Conservation (phyloP, 2,329 filamentous ascomycete genomes). For the Penicillium sp. region DNA sequence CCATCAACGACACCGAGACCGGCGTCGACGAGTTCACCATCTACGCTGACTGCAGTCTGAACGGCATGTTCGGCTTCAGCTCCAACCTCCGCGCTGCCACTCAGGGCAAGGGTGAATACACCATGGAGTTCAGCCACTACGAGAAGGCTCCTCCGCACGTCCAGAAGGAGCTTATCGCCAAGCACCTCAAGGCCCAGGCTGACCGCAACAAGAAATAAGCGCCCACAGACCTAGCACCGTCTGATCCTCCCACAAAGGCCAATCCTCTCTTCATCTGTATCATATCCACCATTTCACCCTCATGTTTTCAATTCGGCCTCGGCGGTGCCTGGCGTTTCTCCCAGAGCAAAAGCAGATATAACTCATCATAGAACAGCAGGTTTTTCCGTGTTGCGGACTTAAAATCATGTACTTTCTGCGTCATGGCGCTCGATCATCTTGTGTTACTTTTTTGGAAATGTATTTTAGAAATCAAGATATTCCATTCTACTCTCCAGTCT, state of each 20-base stretch:
- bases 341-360: not conserved
- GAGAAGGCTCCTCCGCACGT: constrained; percentile 80
- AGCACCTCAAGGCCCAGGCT: constrained; percentile 65
- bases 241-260: constrained; percentile 8
- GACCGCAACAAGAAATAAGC: constrained; percentile 62
- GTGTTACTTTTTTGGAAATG: constrained; percentile 16
- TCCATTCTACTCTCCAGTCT: constrained; percentile 25
- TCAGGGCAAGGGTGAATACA: constrained; percentile 97
- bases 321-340: constrained; percentile 2
- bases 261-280: constrained; percentile 3
- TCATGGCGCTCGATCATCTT: constrained; percentile 22
- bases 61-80: constrained; percentile 97
- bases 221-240: constrained; percentile 3
- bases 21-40: constrained; percentile 92
- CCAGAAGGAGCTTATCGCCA: constrained; percentile 71
- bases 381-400: constrained; percentile 1
- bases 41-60: constrained; percentile 86
- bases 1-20: constrained; percentile 93
- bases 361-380: constrained; percentile 5
- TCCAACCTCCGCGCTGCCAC: constrained; percentile 87
- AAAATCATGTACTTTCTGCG: constrained; percentile 18
- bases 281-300: not conserved
- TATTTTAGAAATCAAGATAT: constrained; percentile 18
- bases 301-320: not conserved
- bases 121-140: constrained; percentile 99